These are phyloP conservation scores for Leishmania tropica DNA, from an alignment of 208 protist species.

Conservation along the genomic window DNA sequence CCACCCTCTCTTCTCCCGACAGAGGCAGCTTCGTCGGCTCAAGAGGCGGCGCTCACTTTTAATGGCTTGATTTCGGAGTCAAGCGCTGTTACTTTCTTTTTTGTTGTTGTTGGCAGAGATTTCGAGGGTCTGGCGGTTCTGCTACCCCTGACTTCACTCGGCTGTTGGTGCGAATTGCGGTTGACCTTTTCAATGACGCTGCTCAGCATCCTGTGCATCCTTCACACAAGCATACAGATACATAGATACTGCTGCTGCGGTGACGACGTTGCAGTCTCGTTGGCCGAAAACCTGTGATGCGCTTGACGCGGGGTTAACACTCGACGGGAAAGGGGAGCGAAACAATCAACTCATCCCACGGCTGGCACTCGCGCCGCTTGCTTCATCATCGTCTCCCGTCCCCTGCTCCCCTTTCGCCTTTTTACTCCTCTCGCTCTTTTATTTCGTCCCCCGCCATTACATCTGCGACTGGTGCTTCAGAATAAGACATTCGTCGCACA, in stretches of 20 bases:
- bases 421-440: not conserved
- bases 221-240: conserved; percentile 4
- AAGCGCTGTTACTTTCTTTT: not conserved
- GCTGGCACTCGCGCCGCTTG: not conserved
- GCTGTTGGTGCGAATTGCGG: not conserved
- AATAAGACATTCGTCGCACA: not conserved
- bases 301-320: not conserved
- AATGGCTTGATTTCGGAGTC: not conserved
- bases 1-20: not conserved
- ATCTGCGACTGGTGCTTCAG: not conserved
- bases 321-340: not conserved
- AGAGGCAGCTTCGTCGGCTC: not conserved
- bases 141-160: not conserved
- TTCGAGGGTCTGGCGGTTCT: not conserved
- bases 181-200: not conserved
- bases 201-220: not conserved
- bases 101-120: not conserved
- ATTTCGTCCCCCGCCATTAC: not conserved
- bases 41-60: not conserved
- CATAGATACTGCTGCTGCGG: conserved; percentile 6
- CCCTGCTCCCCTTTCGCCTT: not conserved
- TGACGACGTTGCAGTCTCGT: not conserved
- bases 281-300: not conserved
- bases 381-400: not conserved
- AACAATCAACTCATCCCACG: not conserved